Conservation (phyloP, 1,284 basidiomycete species). For the Naganishia liquefaciens region DNA sequence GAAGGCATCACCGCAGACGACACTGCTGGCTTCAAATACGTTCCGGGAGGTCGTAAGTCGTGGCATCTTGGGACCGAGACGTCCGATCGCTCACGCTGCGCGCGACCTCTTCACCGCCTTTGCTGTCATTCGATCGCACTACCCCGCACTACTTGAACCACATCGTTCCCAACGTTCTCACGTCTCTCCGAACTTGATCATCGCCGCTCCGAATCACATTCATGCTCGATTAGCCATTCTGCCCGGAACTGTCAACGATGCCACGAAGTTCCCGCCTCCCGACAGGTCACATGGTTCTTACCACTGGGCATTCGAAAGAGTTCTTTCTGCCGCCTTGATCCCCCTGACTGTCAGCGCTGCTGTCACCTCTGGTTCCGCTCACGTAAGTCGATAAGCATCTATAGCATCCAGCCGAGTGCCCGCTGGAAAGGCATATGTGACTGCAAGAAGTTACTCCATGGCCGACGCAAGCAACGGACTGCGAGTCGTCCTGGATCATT, state of each 20-base stretch:
- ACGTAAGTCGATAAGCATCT: slow-evolving; percentile 51
- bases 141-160: neutral
- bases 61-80: neutral
- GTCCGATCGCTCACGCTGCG: neutral
- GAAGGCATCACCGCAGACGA: slow-evolving; percentile 46
- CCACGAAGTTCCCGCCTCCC: slow-evolving; percentile 80
- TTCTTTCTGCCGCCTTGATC: slow-evolving; percentile 81
- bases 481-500: no score
- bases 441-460: no score
- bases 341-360: slow-evolving; percentile 83
- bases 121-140: neutral
- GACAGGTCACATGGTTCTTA: slow-evolving; percentile 84
- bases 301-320: slow-evolving; percentile 97
- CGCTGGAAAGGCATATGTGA: no score
- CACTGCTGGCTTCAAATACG: slow-evolving; percentile 54
- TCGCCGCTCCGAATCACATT: neutral
- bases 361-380: slow-evolving; percentile 66
- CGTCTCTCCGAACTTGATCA: neutral
- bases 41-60: slow-evolving; percentile 54
- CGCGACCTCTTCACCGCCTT: neutral
- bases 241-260: slow-evolving; percentile 94
- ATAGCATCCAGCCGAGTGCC: neutral
- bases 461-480: no score
- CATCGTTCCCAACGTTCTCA: neutral
- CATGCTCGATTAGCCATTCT: slow-evolving; percentile 68